Base-by-base conservation (phyloP, 2,329 filamentous ascomycete genomes). In the Penicillium hesseltinei region DNA sequence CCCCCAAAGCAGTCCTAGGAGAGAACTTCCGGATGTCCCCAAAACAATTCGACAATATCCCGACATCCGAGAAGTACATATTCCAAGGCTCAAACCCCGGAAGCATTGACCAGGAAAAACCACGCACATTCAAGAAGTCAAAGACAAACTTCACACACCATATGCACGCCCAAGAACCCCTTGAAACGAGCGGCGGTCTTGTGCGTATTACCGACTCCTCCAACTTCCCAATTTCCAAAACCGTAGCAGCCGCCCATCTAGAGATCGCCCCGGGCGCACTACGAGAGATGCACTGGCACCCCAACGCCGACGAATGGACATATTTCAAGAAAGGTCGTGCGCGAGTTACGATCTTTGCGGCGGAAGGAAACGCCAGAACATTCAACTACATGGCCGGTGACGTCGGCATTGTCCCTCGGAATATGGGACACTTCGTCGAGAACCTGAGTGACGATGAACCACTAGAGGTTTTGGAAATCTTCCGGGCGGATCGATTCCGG, bases 251-350 rank as follows among this genome's bases (percentile, higher is more conserved):
- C 1, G 89, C 88, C 5, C 86, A 90, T 70, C 79, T 88, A 25
- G 81, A 81, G 53, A 88, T 92, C 60, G 78, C 87, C 60, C 88
- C 89, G 0, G 87, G 87, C 10, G 87, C 87, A 0, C 76, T 91
- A 61, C 82, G 88, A 4, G 88, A 91, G 75, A 90, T 92, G 84
- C 89, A 92, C 77, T 92, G 89, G 89, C 89, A 92, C 69, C 88
- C 88, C 0, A 86, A 85, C 51, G 88, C 88, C 5, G 89, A 91
- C 68, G 88, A 91, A 71, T 92, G 88, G 88, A 88, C 85, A 11
- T 92, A 88, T 75, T 91, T 91, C 77, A 83, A 91, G 71, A 77
- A 76, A 39, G 89, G 89, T 1, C 84, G 84, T 21, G 89, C 88
- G 0, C 82, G 89, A 43, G 82, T 91, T 25, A 91, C 88, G n/a